Evolutionary conservation across 495 filamentous ascomycete genomes (phyloP).

Genomic region (Acidiella bohemica): DNA sequence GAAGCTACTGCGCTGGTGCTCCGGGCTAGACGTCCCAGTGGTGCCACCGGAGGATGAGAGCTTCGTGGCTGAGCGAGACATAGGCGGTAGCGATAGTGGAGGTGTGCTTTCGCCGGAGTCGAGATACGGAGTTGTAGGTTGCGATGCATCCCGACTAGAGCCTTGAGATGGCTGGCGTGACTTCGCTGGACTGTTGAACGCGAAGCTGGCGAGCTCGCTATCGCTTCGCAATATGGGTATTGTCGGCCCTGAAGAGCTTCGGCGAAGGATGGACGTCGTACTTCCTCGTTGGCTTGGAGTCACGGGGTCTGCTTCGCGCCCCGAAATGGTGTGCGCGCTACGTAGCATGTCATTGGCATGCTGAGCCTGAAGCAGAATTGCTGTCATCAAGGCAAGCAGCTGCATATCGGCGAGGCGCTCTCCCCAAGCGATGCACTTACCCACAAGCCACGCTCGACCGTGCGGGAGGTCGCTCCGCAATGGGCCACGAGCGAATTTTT

Average conservation of each 20-base stretch:
- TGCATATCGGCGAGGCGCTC: constrained; percentile 12
- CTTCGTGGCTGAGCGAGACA: background rate
- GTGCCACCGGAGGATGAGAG: constrained; percentile 1
- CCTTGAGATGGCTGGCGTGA: background rate
- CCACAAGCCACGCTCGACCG: constrained; percentile 58
- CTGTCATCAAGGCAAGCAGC: constrained; percentile 13
- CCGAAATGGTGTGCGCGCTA: too few species aligned
- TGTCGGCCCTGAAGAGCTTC: background rate
- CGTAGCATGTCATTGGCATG: too few species aligned
- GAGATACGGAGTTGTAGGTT: constrained; percentile 10
- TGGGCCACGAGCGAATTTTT: background rate
- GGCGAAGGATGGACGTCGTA: too few species aligned
- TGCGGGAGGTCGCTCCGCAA: constrained; percentile 78
- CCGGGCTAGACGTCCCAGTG: constrained; percentile 8
- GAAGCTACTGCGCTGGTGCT: constrained; percentile 18
- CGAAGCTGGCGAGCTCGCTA: background rate
- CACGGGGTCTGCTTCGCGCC: too few species aligned
- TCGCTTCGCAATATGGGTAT: constrained; percentile 1
- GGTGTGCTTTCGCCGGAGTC: constrained; percentile 8
- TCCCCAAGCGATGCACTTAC: constrained; percentile 26
- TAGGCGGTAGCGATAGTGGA: constrained; percentile 6
- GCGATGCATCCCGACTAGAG: constrained; percentile 4
- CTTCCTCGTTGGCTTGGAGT: too few species aligned
- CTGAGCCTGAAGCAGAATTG: constrained; percentile 12
- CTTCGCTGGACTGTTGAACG: constrained; percentile 2